These are phyloP conservation scores for Thielaviopsis ethacetica DNA, from an alignment of 2,329 filamentous ascomycete species.

Conservation along the genomic window DNA sequence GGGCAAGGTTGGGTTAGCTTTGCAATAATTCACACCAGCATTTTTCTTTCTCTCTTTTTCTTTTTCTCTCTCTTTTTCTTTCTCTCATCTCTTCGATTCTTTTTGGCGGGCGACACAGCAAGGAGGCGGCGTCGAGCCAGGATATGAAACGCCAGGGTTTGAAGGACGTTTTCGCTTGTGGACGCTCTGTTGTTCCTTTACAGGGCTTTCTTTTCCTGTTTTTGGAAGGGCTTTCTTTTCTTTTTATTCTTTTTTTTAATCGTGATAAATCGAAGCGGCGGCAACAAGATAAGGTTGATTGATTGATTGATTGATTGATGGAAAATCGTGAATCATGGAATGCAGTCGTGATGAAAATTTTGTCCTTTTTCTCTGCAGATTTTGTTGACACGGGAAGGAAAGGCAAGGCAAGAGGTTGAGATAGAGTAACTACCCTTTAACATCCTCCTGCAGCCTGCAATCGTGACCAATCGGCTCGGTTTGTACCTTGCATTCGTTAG, in stretches of 20 bases:
- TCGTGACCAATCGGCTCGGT: neutral
- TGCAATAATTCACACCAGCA: too few relatives aligned
- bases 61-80: neutral
- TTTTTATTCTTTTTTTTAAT: neutral
- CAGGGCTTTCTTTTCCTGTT: neutral
- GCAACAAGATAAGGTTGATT: neutral
- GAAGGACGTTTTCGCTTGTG: slow-evolving; percentile 8
- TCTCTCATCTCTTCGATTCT: neutral
- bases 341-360: neutral
- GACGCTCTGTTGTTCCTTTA: neutral
- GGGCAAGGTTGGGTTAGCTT: too few relatives aligned
- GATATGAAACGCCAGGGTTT: slow-evolving; percentile 10
- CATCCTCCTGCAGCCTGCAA: neutral
- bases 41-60: neutral
- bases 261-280: neutral
- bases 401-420: neutral
- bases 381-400: too few relatives aligned
- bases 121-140: slow-evolving; percentile 5
- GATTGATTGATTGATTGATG: neutral
- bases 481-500: neutral
- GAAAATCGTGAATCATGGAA: neutral
- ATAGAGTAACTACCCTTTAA: neutral
- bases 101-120: too few relatives aligned
- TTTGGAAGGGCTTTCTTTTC: neutral
- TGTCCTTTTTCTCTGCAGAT: too few relatives aligned